These are phyloP conservation scores for Penicillium flavigenum DNA, from an alignment of 495 filamentous ascomycete species.

Conservation along the genomic window DNA sequence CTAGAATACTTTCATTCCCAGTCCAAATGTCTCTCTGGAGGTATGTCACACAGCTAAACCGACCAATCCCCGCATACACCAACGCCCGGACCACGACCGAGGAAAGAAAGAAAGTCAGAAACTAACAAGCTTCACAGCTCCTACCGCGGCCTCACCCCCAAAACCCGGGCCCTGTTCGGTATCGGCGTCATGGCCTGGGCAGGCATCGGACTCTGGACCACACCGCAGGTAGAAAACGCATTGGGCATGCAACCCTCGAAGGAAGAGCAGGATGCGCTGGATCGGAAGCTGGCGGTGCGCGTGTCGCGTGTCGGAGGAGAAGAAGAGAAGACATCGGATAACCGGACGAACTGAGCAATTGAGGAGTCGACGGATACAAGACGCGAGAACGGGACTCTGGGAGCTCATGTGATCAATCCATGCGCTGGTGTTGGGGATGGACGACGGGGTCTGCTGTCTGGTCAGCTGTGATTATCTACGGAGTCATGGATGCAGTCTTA, in stretches of 20 bases:
- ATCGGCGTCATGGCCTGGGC: conserved; percentile 66
- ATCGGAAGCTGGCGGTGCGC: conserved; percentile 49
- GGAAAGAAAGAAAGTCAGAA: conserved; percentile 1
- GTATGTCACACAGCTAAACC: conserved; percentile 19
- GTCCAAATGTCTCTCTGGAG: conserved; percentile 42
- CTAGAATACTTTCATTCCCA: neutral
- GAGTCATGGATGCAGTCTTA: neutral
- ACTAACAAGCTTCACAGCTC: conserved; percentile 39
- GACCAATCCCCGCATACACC: neutral
- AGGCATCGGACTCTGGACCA: conserved; percentile 54
- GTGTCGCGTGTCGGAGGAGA: conserved; percentile 38
- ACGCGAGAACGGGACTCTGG: neutral
- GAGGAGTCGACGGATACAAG: neutral
- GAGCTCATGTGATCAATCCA: conserved; percentile 1
- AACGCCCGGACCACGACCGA: neutral
- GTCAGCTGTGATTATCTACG: neutral
- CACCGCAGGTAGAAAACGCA: conserved; percentile 60
- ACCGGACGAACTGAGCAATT: conserved; percentile 14
- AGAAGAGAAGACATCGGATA: conserved; percentile 12
- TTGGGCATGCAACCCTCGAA: conserved; percentile 62
- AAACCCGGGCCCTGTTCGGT: conserved; percentile 63
- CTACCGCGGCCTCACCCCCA: conserved; percentile 59
- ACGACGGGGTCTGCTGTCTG: neutral
- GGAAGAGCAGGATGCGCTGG: conserved; percentile 58
- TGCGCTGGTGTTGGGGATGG: neutral